These are phyloP conservation scores for Diaporthe helianthi DNA, from an alignment of 2,329 filamentous ascomycete species.

Conservation along the genomic window DNA sequence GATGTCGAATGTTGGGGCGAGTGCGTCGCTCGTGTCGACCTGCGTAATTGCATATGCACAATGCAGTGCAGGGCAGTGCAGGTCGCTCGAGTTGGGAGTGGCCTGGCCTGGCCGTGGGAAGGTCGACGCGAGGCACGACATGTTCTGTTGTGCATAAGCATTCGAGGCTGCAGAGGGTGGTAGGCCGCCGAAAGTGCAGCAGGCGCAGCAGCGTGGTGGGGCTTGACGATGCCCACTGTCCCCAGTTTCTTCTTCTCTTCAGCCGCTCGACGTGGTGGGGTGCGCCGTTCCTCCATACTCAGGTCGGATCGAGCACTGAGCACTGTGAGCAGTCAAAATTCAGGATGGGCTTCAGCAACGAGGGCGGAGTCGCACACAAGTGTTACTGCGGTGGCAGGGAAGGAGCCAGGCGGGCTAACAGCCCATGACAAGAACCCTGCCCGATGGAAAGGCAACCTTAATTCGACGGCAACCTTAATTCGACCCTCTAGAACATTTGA, in stretches of 20 bases:
- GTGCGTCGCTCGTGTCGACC: slow-evolving; percentile 10
- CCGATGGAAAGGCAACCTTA: slow-evolving; percentile 8
- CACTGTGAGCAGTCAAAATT: no score
- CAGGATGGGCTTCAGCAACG: not conserved
- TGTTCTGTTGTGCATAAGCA: slow-evolving; percentile 6
- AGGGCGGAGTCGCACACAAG: not conserved
- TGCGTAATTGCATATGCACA: slow-evolving; percentile 12
- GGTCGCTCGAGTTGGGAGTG: not conserved
- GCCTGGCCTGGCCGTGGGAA: not conserved
- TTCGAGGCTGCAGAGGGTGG: slow-evolving; percentile 6
- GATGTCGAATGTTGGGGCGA: not conserved
- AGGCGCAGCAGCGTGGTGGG: slow-evolving; percentile 1
- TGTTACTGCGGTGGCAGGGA: not conserved
- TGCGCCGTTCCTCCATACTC: not conserved
- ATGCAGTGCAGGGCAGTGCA: slow-evolving; percentile 17
- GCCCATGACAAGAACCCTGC: not conserved
- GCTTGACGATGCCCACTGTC: not conserved
- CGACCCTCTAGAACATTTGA: no score
- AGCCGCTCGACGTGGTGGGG: slow-evolving; percentile 9
- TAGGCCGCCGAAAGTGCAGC: slow-evolving; percentile 6
- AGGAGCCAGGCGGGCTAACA: slow-evolving; percentile 13
- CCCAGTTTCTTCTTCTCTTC: not conserved
- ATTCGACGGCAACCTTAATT: no score
- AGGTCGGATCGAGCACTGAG: not conserved
- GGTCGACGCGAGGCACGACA: slow-evolving; percentile 17